Base-by-base conservation (phyloP, 495 filamentous ascomycete genomes). In the Penicillium manginii region DNA sequence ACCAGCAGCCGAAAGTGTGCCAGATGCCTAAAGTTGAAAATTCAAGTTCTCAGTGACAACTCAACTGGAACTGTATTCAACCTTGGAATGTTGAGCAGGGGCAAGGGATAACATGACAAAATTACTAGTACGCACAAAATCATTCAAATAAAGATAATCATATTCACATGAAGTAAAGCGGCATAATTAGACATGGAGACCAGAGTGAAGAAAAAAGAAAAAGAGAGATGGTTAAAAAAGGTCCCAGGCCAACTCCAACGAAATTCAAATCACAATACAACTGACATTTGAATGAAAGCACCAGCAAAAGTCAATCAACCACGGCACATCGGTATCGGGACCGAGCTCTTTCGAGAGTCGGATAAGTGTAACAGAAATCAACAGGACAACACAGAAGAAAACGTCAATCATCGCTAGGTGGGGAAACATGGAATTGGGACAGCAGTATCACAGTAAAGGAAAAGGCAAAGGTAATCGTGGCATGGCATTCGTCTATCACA, bases 401-500 rank as follows among this genome's bases (percentile, higher is more conserved):
- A 19, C n/a, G 10, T 29, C 14, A 48, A 46, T 35, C 29, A 53
- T 57, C 37, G 58, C 46, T 60, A 10, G 15, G n/a, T 45, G 40
- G 49, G 29, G 45, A 33, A 46, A 22, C 23, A 31, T 39, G 42
- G 40, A 40, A 45, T 9, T 9, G 21, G 26, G 19, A 4, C 8
- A 12, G 15, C 19, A 47, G 45, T 12, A 47, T 11, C 18, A 23
- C 19, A 26, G 45, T 21, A 57, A 22, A 42, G 52, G 4, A 52
- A 29, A 29, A 8, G 26, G 26, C 26, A 29, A 57, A 33, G n/a
- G 35, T 2, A 54, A 61, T 56, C 48, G 57, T 61, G 19, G 37
- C 45, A 70, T 55, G 54, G 59, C 60, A 60, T 63, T 63, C 45
- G 58, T 67, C 61, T 67, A 67, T 62, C 55, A 56, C 33, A 65